Conservation (phyloP, 768 basidiomycete species). For the Naematelia encephala region DNA sequence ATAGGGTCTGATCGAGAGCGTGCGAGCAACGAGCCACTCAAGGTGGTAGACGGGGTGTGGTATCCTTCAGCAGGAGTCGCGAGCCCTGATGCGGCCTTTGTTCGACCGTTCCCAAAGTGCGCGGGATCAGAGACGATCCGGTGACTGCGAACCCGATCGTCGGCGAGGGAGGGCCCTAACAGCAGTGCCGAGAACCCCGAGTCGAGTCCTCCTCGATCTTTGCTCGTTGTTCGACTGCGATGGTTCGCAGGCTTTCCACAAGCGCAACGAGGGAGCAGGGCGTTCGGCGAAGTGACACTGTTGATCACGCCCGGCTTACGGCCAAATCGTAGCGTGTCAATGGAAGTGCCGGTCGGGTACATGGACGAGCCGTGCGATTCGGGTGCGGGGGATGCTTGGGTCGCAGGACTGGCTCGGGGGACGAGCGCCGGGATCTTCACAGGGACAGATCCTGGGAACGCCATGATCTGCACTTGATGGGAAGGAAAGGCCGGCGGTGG, state of each 20-base stretch:
- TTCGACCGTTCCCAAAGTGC: not conserved
- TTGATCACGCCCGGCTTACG: slow-evolving; percentile 45
- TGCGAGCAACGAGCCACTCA: slow-evolving; percentile 27
- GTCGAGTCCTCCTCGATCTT: slow-evolving; percentile 28
- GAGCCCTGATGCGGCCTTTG: slow-evolving; percentile 9
- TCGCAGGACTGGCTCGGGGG: slow-evolving; percentile 6
- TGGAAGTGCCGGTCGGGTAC: slow-evolving; percentile 27
- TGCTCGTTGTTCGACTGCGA: slow-evolving; percentile 15
- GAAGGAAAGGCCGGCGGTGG: slow-evolving; percentile 46
- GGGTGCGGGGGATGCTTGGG: slow-evolving; percentile 12
- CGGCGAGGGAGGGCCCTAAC: slow-evolving; percentile 28
- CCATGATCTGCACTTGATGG: slow-evolving; percentile 6
- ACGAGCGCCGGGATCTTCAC: slow-evolving; percentile 41
- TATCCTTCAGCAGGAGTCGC: slow-evolving; percentile 3
- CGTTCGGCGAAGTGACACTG: slow-evolving; percentile 46
- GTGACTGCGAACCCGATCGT: slow-evolving; percentile 6
- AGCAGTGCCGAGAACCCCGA: slow-evolving; percentile 30
- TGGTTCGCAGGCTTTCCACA: slow-evolving; percentile 41
- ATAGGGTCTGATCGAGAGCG: slow-evolving; percentile 43
- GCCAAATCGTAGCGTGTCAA: slow-evolving; percentile 49
- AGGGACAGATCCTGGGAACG: slow-evolving; percentile 34
- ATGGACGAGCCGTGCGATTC: slow-evolving; percentile 24
- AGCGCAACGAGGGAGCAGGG: slow-evolving; percentile 40
- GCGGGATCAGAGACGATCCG: slow-evolving; percentile 31
- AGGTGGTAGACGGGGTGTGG: not conserved